Evolutionary conservation across 495 filamentous ascomycete species (phyloP).

Genomic region (Chaetomidium leptoderma): DNA sequence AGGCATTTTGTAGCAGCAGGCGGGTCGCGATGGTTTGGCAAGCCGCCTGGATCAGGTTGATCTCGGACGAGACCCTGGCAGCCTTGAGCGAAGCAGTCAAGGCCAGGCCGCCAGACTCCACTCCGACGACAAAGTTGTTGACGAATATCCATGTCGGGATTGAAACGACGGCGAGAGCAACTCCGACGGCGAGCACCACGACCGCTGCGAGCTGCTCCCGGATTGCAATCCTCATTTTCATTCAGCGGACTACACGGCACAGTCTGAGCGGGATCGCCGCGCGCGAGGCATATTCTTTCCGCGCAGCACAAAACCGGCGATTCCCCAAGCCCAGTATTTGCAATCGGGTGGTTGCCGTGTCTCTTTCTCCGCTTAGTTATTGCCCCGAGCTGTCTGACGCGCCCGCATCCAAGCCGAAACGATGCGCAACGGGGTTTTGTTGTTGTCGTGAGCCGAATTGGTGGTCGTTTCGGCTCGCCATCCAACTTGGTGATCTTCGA

Average conservation of each 20-base stretch:
- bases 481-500: background rate
- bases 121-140: slow-evolving; percentile 64
- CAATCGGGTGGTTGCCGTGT: background rate
- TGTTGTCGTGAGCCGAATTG: background rate
- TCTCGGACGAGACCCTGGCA: slow-evolving; percentile 68
- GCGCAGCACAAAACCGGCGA: background rate
- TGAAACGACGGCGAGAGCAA: slow-evolving; percentile 55
- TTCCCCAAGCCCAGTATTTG: no score
- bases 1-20: slow-evolving; percentile 58
- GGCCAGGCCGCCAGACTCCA: slow-evolving; percentile 56
- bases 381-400: no score
- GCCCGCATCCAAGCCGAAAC: background rate
- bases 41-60: slow-evolving; percentile 67
- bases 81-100: slow-evolving; percentile 84
- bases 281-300: slow-evolving; percentile 27
- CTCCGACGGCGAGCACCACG: slow-evolving; percentile 63
- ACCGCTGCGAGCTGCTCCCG: slow-evolving; percentile 75
- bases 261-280: slow-evolving; percentile 21
- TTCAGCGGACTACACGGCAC: slow-evolving; percentile 32
- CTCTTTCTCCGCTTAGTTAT: no score
- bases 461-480: background rate
- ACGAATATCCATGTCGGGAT: slow-evolving; percentile 64
- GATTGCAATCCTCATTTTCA: slow-evolving; percentile 76
- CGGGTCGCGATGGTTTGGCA: slow-evolving; percentile 64
- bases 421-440: background rate